A percentile compares a stretch with the other conserved stretches of the same genome.
Conservation (phyloP, 139 green algal species). For the Nannochloris sp. region DNA sequence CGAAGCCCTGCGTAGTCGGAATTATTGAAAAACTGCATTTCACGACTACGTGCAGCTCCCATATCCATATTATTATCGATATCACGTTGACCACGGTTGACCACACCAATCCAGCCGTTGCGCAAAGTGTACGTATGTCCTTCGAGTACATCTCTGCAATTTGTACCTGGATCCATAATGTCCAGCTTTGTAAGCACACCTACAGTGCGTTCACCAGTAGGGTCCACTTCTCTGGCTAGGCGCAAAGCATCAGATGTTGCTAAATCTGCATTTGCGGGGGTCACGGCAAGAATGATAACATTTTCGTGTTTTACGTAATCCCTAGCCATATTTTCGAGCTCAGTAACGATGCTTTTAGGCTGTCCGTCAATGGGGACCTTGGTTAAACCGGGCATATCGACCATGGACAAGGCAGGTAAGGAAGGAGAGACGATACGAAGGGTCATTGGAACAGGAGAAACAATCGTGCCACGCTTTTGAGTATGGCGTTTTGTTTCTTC, state of each 20-base stretch:
- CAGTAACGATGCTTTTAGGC: constrained; percentile 83
- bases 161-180: constrained; percentile 95
- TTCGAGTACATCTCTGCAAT: constrained; percentile 72
- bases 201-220: constrained; percentile 58
- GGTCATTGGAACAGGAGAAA: constrained; percentile 90
- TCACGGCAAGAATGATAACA: constrained; percentile 93
- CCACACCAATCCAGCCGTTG: constrained; percentile 88
- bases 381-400: constrained; percentile 95
- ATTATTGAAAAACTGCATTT: constrained; percentile 76
- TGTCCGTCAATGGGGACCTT: constrained; percentile 97
- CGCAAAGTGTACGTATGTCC: constrained; percentile 63
- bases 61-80: constrained; percentile 67
- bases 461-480: constrained; percentile 53
- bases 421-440: constrained; percentile 83
- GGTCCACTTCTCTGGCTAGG: constrained; percentile 88
- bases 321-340: constrained; percentile 93
- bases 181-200: constrained; percentile 88
- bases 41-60: not conserved
- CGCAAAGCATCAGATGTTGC: constrained; percentile 93
- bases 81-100: constrained; percentile 87
- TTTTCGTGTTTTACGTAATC: constrained; percentile 87
- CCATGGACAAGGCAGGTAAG: constrained; percentile 88
- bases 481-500: constrained; percentile 81
- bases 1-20: constrained; percentile 34
- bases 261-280: constrained; percentile 95